phyloP scores from a whole-genome alignment of 495 filamentous ascomycete genomes.

The Podospora appendiculata region DNA sequence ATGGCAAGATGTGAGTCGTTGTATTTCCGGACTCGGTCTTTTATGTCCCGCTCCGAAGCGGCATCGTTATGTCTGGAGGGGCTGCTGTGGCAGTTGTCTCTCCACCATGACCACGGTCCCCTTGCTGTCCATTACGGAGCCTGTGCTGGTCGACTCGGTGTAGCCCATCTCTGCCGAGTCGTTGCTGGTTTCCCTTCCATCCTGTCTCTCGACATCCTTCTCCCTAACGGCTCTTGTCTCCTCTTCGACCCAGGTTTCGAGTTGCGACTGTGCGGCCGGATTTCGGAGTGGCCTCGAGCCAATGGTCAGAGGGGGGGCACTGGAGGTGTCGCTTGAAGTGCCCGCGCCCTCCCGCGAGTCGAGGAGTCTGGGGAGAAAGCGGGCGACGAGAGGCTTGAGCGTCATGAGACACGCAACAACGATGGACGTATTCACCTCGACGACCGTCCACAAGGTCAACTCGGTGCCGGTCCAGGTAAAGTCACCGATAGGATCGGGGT shows the following conservation, averaged over 20 bases:
- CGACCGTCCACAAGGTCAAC: constrained; percentile 12
- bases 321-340: background rate
- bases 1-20: too few relatives aligned
- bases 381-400: constrained; percentile 16
- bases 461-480: constrained; percentile 10
- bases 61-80: background rate
- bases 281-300: constrained; percentile 13
- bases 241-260: constrained; percentile 2
- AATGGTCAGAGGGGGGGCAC: constrained; percentile 12
- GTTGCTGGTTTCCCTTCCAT: background rate
- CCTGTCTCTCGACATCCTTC: background rate
- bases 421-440: constrained; percentile 21
- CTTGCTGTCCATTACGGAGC: background rate
- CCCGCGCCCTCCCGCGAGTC: background rate
- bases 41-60: background rate
- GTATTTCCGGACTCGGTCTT: background rate
- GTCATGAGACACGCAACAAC: constrained; percentile 21
- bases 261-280: background rate
- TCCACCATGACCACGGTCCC: background rate
- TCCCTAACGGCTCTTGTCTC: background rate
- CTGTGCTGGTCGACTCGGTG: background rate
- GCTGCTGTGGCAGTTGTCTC: background rate
- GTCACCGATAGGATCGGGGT: constrained; percentile 7
- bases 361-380: constrained; percentile 12
- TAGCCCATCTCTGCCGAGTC: background rate